phyloP scores from a whole-genome alignment of 768 basidiomycete genomes.

The Leucocoprinus leucothites region DNA sequence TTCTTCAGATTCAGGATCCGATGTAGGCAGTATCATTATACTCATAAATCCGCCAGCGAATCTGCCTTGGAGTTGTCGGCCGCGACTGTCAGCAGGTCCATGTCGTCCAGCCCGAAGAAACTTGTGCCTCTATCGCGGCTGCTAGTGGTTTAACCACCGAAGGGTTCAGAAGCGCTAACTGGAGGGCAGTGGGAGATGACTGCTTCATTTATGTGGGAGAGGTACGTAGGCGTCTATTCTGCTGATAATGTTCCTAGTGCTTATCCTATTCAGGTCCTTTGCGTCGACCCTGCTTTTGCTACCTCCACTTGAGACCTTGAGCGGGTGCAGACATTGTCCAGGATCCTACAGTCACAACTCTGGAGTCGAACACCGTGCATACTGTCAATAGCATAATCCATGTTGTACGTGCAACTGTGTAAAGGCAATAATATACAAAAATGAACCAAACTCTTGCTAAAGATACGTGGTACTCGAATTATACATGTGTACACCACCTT shows the following conservation, averaged over 20 bases:
- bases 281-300: neutral
- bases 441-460: too few species aligned
- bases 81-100: conserved; percentile 55
- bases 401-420: too few species aligned
- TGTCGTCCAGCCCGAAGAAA: conserved; percentile 44
- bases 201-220: conserved; percentile 56
- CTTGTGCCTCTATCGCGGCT: conserved; percentile 42
- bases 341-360: too few species aligned
- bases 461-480: too few species aligned
- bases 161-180: conserved; percentile 60
- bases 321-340: too few species aligned
- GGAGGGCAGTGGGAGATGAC: conserved; percentile 50
- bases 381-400: too few species aligned
- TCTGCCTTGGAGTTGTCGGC: conserved; percentile 55
- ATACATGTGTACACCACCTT: too few species aligned
- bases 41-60: too few species aligned
- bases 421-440: too few species aligned
- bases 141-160: conserved; percentile 38
- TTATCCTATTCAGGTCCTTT: neutral
- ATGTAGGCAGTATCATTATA: too few species aligned
- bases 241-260: neutral
- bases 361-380: too few species aligned
- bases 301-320: neutral
- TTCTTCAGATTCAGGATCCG: too few species aligned
- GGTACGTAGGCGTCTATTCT: conserved; percentile 28